These are phyloP conservation scores for Phaseolus lunatus DNA, from an alignment of 306 rosid species.

Conservation along the genomic window DNA sequence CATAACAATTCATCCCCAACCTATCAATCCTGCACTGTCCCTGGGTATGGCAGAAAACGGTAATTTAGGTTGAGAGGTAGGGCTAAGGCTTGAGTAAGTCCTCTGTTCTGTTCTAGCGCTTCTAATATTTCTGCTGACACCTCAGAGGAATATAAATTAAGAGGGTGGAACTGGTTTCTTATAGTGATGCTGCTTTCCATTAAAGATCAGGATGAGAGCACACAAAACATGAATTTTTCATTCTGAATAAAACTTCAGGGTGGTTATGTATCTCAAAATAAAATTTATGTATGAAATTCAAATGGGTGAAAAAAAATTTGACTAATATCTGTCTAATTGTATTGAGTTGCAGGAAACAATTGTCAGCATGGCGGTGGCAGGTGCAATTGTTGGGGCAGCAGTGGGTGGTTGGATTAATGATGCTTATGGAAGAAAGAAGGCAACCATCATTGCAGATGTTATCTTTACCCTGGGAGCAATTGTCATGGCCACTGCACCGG, in stretches of 20 bases:
- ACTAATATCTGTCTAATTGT: conserved; percentile 7
- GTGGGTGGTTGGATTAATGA: conserved; percentile 92
- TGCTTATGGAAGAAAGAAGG: conserved; percentile 80
- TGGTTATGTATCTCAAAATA: not conserved
- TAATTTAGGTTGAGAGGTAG: conserved; percentile 5
- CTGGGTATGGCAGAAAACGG: conserved; percentile 9
- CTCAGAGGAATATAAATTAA: not conserved
- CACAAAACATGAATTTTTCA: not conserved
- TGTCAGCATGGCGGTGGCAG: conserved; percentile 92
- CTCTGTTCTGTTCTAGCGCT: conserved; percentile 7
- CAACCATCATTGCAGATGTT: conserved; percentile 79
- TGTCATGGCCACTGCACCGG: conserved; percentile 91
- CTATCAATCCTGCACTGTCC: not conserved
- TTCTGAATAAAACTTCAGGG: not conserved
- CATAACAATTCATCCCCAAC: not conserved
- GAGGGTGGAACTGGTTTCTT: not conserved
- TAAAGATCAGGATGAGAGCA: not conserved
- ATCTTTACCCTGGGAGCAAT: conserved; percentile 74
- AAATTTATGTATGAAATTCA: not conserved
- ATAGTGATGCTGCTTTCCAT: not conserved
- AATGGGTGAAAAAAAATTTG: not conserved
- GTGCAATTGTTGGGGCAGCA: conserved; percentile 90
- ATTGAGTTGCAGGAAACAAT: conserved; percentile 73
- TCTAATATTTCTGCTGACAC: not conserved
- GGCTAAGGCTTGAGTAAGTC: conserved; percentile 25